Base-by-base conservation (phyloP, 2,329 filamentous ascomycete species). In the Xylariaceae sp. region DNA sequence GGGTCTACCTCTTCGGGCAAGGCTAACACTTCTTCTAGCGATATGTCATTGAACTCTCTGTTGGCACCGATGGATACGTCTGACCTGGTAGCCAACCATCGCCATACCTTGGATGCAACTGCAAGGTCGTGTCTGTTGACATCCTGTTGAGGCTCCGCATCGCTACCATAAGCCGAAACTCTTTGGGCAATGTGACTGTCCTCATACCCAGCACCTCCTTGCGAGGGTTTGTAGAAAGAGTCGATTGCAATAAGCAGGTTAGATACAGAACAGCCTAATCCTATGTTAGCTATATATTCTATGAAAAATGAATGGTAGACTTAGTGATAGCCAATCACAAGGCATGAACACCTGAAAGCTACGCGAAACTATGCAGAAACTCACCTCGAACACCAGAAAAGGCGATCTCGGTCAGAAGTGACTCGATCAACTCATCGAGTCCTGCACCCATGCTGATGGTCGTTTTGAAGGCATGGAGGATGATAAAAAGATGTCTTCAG, bases 381-480 rank as follows among this genome's bases (percentile, higher is more conserved):
- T 67, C 57, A 79, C 77, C 77, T 61, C 70, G 70, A 51, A 75
- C 70, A 29, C 77, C 77, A 31, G 73, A 74, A 65, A 77, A 78
- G 16, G 76, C 76, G 37, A 78, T 76, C 69, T 79, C 75, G 1
- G 69, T 72, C 53, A 79, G 69, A 57, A 79, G 74, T 58, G 72
- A 74, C 64, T 79, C 77, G 48, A 79, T 72, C 65, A 79, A 67
- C 66, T 76, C 75, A 66, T 79, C 77, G 57, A 79, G 73, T 63
- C 76, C 77, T 61, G 67, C 72, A 41, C 70, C 71, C 73, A 75
- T 75, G 23, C 56, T 71, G 67, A 53, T 46, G 37, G 49, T 26
- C 17, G 33, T 46, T 40, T 37, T 43, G 45, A 23, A 62, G 53
- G 29, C 68, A 70, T 71, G 58, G 31, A 49, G 44, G 47, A 53